phyloP scores from a whole-genome alignment of 176 grass and related monocot genomes.

The Themeda triandra region DNA sequence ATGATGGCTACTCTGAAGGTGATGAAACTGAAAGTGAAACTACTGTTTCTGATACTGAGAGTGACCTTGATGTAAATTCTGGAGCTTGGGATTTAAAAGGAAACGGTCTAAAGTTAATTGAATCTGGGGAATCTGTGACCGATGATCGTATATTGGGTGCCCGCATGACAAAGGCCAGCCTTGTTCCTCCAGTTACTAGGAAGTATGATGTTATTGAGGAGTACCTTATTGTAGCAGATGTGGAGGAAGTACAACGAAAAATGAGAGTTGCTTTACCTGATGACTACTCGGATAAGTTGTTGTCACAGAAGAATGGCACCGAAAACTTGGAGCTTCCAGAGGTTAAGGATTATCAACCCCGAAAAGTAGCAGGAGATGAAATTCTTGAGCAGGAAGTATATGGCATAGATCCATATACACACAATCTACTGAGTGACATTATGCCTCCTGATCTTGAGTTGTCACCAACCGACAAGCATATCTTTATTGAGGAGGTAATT shows the following conservation, averaged over 20 bases:
- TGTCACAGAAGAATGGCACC: slow-evolving; percentile 78
- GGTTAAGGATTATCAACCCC: slow-evolving; percentile 96
- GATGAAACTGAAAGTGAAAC: slow-evolving; percentile 75
- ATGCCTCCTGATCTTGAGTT: slow-evolving; percentile 78
- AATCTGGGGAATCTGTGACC: slow-evolving; percentile 46
- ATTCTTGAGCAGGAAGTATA: slow-evolving; percentile 99
- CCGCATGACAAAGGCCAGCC: slow-evolving; percentile 98
- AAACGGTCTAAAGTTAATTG: slow-evolving; percentile 55
- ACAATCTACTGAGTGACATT: slow-evolving; percentile 88
- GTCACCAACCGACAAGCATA: slow-evolving; percentile 67
- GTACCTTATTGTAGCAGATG: slow-evolving; percentile 92
- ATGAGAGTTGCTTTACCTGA: slow-evolving; percentile 91
- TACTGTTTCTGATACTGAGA: slow-evolving; percentile 90
- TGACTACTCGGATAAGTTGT: slow-evolving; percentile 93
- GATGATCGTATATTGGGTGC: slow-evolving; percentile 95
- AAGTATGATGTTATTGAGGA: slow-evolving; percentile 95
- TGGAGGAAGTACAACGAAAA: slow-evolving; percentile 85
- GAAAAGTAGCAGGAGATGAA: slow-evolving; percentile 80
- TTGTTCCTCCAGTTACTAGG: slow-evolving; percentile 98
- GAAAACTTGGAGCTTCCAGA: slow-evolving; percentile 94
- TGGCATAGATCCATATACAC: slow-evolving; percentile 98
- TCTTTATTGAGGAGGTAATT: slow-evolving; percentile 95
- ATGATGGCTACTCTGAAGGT: slow-evolving; percentile 78
- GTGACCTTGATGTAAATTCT: slow-evolving; percentile 71
- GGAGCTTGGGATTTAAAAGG: slow-evolving; percentile 67